Evolutionary conservation across 2,329 filamentous ascomycete genomes (phyloP).

Genomic region (Pezicula rhizophila): DNA sequence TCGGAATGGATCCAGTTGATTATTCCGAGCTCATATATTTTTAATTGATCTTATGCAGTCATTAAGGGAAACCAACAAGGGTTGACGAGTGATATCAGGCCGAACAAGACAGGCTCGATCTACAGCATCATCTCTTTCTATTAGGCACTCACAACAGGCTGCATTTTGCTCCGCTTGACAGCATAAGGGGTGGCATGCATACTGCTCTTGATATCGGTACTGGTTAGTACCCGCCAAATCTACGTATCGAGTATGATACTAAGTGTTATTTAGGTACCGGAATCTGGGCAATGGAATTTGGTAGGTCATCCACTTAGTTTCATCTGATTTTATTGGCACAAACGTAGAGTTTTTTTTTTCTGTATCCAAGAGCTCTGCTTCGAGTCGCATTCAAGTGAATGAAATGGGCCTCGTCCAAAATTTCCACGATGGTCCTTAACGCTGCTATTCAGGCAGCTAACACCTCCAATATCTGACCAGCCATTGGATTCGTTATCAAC

Average conservation of each 20-base stretch:
- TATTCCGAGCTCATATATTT: background rate
- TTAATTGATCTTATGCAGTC: background rate
- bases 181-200: slow-evolving; percentile 8
- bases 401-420: no score
- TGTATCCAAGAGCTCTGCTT: no score
- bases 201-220: slow-evolving; percentile 33
- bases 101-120: background rate
- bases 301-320: background rate
- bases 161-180: slow-evolving; percentile 2
- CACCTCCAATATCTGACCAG: no score
- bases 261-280: slow-evolving; percentile 25
- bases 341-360: no score
- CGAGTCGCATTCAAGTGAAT: no score
- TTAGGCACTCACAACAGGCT: background rate
- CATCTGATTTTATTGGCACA: no score
- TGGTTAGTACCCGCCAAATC: background rate
- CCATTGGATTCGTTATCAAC: no score
- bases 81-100: background rate
- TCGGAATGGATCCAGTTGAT: background rate
- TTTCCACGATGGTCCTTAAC: no score
- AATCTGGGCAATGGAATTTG: slow-evolving; percentile 30
- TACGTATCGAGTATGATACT: background rate
- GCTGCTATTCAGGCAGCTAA: no score
- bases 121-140: slow-evolving; percentile 4
- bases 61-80: no score